Evolutionary conservation across 805 yeast species (phyloP).

Genomic region (Metschnikowia koreensis): DNA sequence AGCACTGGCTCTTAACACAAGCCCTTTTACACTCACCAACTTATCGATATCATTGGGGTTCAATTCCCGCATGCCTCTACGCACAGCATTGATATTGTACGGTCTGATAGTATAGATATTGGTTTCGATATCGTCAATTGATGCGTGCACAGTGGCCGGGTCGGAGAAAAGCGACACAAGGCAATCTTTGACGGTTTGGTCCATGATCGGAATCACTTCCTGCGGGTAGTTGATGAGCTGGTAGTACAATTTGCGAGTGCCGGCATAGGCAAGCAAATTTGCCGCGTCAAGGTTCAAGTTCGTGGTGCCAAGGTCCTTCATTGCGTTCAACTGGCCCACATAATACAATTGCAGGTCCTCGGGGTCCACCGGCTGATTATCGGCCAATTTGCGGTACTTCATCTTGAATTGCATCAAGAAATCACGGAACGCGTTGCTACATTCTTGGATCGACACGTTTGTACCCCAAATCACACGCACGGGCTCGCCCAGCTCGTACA

Average conservation of each 20-base stretch:
- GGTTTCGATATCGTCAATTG: constrained; percentile 71
- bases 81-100: constrained; percentile 65
- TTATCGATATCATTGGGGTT: constrained; percentile 95
- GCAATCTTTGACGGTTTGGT: constrained; percentile 88
- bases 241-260: constrained; percentile 75
- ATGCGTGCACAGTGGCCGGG: constrained; percentile 26
- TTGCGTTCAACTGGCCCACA: constrained; percentile 65
- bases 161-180: constrained; percentile 58
- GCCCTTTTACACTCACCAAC: constrained; percentile 84
- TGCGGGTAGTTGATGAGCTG: constrained; percentile 92
- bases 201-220: constrained; percentile 97
- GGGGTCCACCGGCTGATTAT: constrained; percentile 37
- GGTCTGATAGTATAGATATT: constrained; percentile 87
- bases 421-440: constrained; percentile 73
- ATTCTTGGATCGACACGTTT: constrained; percentile 87
- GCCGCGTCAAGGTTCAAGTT: constrained; percentile 82
- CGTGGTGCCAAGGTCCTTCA: constrained; percentile 76
- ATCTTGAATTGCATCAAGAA: constrained; percentile 81
- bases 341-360: constrained; percentile 76
- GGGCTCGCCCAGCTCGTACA: constrained; percentile 55
- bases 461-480: constrained; percentile 98
- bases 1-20: constrained; percentile 83
- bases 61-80: constrained; percentile 83
- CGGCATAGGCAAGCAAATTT: constrained; percentile 71
- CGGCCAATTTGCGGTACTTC: constrained; percentile 62